Evolutionary conservation across 257 asterid genomes (phyloP), one percentile per base, ranked within the genome.

Genomic region (Coffea eugenioides): DNA sequence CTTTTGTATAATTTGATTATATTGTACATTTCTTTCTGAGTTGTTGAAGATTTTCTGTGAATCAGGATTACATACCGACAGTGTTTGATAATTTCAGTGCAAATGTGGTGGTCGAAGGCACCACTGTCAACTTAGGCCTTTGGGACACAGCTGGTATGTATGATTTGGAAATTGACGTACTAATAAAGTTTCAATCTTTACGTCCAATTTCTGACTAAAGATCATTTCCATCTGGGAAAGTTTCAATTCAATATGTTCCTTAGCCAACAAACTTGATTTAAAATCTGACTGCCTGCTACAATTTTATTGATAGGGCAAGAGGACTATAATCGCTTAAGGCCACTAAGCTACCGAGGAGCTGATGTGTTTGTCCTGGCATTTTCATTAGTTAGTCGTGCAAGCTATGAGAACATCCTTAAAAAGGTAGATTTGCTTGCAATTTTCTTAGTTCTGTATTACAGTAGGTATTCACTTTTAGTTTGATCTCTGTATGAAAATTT

Each of bases 61-160:
- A 87, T 82, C 84, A 93, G 97, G 98, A 93, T 80, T 93, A 93
- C 64, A 84, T 93, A 77, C 98, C 98, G 6, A 93, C 97, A 9
- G 98, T 93, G 82, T 93, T 93, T 81, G 98, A 93, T 81, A 93
- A 93, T 90, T 93, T 95, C 91, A 95, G 99, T 80, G 99, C 99
- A 81, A 93, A 95, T 87, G 99, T 95, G 87, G 97, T 92, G 11
- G 97, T 91, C 82, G 99, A 95, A 86, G 95, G 97, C 77, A 93
- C 92, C 79, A 93, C 98, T 13, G 97, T 93, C 77, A 93, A 93
- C 87, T 85, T 93, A 77, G 98, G 98, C 77, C 96, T 93, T 82
- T 93, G 98, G 98, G 98, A 93, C 85, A 93, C 98, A 68, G 98
- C 97, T 86, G 98, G 98, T 92, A 86, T 81, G 74, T 46, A 71